Conservation (phyloP, 805 yeast species). For the Jamesozyma lodderae region DNA sequence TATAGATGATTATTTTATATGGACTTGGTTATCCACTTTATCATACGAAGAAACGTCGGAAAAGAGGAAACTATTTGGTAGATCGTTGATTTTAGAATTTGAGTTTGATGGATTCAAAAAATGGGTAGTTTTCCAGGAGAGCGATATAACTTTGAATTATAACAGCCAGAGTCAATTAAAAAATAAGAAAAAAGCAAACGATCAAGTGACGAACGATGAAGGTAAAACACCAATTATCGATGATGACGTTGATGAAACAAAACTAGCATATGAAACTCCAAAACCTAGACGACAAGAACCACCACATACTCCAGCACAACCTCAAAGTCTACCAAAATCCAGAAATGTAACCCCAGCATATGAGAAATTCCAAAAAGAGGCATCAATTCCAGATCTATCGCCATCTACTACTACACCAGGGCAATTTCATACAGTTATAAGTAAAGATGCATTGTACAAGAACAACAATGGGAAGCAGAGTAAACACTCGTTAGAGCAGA, state of each 20-base stretch:
- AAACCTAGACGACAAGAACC: neutral
- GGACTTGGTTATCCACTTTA: slow-evolving; percentile 82
- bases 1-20: slow-evolving; percentile 78
- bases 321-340: slow-evolving; percentile 5
- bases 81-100: slow-evolving; percentile 74
- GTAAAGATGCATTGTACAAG: slow-evolving; percentile 14
- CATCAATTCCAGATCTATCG: slow-evolving; percentile 3
- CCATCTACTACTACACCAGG: slow-evolving; percentile 6
- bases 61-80: slow-evolving; percentile 65
- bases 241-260: neutral
- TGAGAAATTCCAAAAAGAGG: slow-evolving; percentile 21
- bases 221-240: neutral
- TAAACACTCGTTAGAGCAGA: slow-evolving; percentile 19
- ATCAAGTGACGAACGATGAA: too few species aligned
- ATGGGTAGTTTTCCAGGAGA: slow-evolving; percentile 72
- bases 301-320: slow-evolving; percentile 6
- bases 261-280: neutral
- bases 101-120: slow-evolving; percentile 67
- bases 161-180: slow-evolving; percentile 9
- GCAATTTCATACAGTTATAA: slow-evolving; percentile 22
- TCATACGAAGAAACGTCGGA: slow-evolving; percentile 62
- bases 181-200: neutral
- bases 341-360: slow-evolving; percentile 19
- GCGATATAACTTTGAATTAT: slow-evolving; percentile 33
- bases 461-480: slow-evolving; percentile 10